Percentiles rank a stretch among this genome's conserved stretches.
These are phyloP conservation scores for Phlebiopsis gigantea DNA, from an alignment of 768 basidiomycete species.

Conservation along the genomic window DNA sequence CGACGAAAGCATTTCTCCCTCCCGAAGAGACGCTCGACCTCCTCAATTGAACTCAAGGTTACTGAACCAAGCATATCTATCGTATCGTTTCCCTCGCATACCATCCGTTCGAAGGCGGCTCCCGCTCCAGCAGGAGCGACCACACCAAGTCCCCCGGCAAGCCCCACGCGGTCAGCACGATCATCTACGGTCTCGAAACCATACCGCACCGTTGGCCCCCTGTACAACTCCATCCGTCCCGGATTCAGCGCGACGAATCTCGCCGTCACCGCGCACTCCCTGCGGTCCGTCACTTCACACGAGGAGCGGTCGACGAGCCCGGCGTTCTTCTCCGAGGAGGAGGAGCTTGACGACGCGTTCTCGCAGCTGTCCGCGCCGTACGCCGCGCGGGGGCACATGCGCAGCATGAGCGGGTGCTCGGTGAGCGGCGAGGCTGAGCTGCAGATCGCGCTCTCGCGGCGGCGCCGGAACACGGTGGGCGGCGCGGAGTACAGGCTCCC, in stretches of 20 bases:
- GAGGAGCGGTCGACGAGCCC: neutral
- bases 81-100: neutral
- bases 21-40: conserved; percentile 16
- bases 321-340: neutral
- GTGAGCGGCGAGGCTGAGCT: conserved; percentile 26
- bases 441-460: conserved; percentile 21
- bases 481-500: conserved; percentile 14
- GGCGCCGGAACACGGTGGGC: conserved; percentile 18
- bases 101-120: neutral
- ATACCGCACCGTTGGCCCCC: conserved; percentile 20
- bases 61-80: neutral
- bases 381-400: conserved; percentile 3
- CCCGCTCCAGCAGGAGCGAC: neutral
- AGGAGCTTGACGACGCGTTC: conserved; percentile 4
- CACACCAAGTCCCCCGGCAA: neutral
- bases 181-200: conserved; percentile 7
- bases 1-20: conserved; percentile 10
- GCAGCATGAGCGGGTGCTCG: conserved; percentile 19
- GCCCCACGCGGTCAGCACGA: neutral
- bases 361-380: conserved; percentile 1
- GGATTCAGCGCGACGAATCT: neutral
- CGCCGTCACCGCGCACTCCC: neutral
- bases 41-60: conserved; percentile 16
- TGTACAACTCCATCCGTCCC: conserved; percentile 23
- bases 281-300: neutral